phyloP scores from a whole-genome alignment of 208 protist genomes.

The Crithidia fasciculata region DNA sequence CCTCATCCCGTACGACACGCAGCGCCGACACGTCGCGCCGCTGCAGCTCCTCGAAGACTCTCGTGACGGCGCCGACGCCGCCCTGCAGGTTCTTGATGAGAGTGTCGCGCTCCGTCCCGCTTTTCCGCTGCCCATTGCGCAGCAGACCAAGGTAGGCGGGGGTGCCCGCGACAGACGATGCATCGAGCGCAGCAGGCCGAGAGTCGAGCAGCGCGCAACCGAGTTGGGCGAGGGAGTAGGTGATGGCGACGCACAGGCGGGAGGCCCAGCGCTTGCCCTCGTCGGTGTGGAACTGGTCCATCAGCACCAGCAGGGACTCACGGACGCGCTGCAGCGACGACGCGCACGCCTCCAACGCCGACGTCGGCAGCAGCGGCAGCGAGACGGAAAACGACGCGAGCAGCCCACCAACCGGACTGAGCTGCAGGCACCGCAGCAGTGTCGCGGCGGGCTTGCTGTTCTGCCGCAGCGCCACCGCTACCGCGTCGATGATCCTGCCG shows the following conservation, averaged over 20 bases:
- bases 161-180: neutral
- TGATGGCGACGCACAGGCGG: slow-evolving; percentile 68
- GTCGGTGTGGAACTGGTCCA: slow-evolving; percentile 30
- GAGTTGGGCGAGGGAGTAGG: slow-evolving; percentile 73
- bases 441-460: slow-evolving; percentile 35
- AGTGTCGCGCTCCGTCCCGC: slow-evolving; percentile 69
- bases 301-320: slow-evolving; percentile 68
- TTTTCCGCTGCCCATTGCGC: slow-evolving; percentile 66
- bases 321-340: slow-evolving; percentile 62
- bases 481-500: slow-evolving; percentile 65
- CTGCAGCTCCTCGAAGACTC: slow-evolving; percentile 78
- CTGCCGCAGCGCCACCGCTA: slow-evolving; percentile 54
- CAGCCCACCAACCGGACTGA: slow-evolving; percentile 70
- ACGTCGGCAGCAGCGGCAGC: slow-evolving; percentile 74
- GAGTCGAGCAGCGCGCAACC: slow-evolving; percentile 72
- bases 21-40: slow-evolving; percentile 67
- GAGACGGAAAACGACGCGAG: slow-evolving; percentile 82
- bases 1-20: slow-evolving; percentile 72
- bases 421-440: slow-evolving; percentile 60
- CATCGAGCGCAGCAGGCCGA: neutral
- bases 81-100: slow-evolving; percentile 87
- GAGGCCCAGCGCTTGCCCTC: slow-evolving; percentile 47
- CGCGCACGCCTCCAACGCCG: slow-evolving; percentile 51
- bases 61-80: slow-evolving; percentile 73
- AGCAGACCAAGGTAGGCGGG: slow-evolving; percentile 62